phyloP scores from a whole-genome alignment of 1,139 yeast genomes.

The Yamadazyma membranifaciens region DNA sequence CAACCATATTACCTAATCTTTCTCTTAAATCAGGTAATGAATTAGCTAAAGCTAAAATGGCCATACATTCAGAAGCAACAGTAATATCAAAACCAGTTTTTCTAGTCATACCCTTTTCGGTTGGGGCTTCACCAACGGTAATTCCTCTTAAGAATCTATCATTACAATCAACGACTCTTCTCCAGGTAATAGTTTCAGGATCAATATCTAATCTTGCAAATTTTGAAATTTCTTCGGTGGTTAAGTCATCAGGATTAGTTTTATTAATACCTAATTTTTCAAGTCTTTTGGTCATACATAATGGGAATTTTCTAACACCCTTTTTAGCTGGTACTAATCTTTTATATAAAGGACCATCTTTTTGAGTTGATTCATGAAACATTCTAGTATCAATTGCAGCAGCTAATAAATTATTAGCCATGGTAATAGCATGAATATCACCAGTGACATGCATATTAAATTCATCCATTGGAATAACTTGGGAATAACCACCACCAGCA shows the following conservation, averaged over 20 bases:
- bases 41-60: conserved; percentile 86
- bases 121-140: conserved; percentile 90
- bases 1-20: conserved; percentile 87
- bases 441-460: conserved; percentile 98
- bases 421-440: conserved; percentile 95
- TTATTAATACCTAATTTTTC: conserved; percentile 77
- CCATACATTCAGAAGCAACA: conserved; percentile 98
- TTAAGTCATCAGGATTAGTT: conserved; percentile 79
- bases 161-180: conserved; percentile 94
- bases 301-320: conserved; percentile 76
- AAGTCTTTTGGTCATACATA: conserved; percentile 76
- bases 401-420: conserved; percentile 92
- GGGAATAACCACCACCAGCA: conserved; percentile 99
- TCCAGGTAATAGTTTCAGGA: conserved; percentile 93
- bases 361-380: conserved; percentile 95
- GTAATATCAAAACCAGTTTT: conserved; percentile 94
- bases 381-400: conserved; percentile 98
- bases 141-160: conserved; percentile 91
- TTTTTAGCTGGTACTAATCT: conserved; percentile 87
- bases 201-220: conserved; percentile 91
- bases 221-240: conserved; percentile 69
- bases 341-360: conserved; percentile 81
- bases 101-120: conserved; percentile 89
- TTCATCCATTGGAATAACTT: conserved; percentile 99
- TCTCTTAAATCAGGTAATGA: conserved; percentile 84